Conservation (phyloP, 169 alveolate species). For the Plasmodium cynomolgi region DNA sequence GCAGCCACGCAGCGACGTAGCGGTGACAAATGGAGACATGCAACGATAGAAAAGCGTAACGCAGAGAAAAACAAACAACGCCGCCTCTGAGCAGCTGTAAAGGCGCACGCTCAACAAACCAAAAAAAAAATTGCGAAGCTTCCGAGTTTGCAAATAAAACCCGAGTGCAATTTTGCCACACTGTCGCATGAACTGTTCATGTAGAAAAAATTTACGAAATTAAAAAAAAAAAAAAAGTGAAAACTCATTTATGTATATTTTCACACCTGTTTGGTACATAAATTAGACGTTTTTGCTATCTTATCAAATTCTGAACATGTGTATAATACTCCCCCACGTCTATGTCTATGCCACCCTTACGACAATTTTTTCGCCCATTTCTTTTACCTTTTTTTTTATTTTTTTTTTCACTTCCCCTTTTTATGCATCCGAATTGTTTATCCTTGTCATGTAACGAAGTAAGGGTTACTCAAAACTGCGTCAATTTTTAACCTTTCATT, state of each 20-base stretch:
- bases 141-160: background rate
- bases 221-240: conserved; percentile 1
- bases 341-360: background rate
- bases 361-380: background rate
- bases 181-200: background rate
- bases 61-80: background rate
- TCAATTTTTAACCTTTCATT: conserved; percentile 71
- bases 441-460: conserved; percentile 33
- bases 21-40: background rate
- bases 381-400: background rate
- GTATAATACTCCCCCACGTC: background rate
- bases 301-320: background rate
- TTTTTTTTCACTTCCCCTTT: background rate
- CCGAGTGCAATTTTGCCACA: background rate
- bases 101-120: background rate
- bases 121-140: background rate
- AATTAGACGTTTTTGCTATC: background rate
- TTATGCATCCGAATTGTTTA: background rate
- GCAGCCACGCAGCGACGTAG: background rate
- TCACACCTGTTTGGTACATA: conserved; percentile 3
- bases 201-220: background rate
- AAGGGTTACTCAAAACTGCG: conserved; percentile 56
- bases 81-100: background rate
- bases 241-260: conserved; percentile 35
- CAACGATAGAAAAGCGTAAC: background rate